Evolutionary conservation across 768 basidiomycete species (phyloP), one percentile per base, ranked within the genome.

Genomic region (Leccinum subtestaceum): DNA sequence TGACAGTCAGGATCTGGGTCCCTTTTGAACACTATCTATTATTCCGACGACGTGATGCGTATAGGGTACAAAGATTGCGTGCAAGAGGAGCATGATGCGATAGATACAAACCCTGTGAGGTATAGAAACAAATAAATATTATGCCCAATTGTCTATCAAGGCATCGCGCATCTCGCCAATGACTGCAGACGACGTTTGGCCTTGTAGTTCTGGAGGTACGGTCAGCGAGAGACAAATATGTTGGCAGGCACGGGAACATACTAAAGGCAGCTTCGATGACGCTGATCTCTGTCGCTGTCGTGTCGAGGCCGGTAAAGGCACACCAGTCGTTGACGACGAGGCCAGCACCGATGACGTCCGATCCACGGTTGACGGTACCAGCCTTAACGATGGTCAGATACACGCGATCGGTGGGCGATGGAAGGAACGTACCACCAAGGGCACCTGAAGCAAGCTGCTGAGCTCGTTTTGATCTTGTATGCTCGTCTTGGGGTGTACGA

Each of bases 301-400:
- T 98, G 70, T 99, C 97, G 29, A 97, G 81, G 36, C 97, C 97
- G n/a, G 95, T 94, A 76, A 98, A 98, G 10, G 97, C 97, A 77
- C 92, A 93, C 97, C 97, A 98, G 73, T 98, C 97, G 69, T 99
- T 99, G 58, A 98, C 97, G 57, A 99, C 94, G 34, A 98, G 81
- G 31, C 97, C 97, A 9, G 96, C 97, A 29, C 97, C 97, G 63
- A 99, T 88, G 38, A 98, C 95, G 68, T 98, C 97, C 50, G 95
- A 97, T 67, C 97, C 97, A 71, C 97, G 88, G 76, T 98, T 99
- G 60, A 99, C 94, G 4, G 97, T 98, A 23, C 97, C 97, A 53
- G 97, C 95, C 94, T 96, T 19, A 10, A 62, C 4, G 52, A 4
- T 7, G 43, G 40, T 60, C 38, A 65, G 59, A 55, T 11, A 12